A percentile compares a stretch with the other conserved stretches of the same genome.
These are phyloP conservation scores for Onygenales sp. DNA, from an alignment of 2,329 filamentous ascomycete species.

Conservation along the genomic window DNA sequence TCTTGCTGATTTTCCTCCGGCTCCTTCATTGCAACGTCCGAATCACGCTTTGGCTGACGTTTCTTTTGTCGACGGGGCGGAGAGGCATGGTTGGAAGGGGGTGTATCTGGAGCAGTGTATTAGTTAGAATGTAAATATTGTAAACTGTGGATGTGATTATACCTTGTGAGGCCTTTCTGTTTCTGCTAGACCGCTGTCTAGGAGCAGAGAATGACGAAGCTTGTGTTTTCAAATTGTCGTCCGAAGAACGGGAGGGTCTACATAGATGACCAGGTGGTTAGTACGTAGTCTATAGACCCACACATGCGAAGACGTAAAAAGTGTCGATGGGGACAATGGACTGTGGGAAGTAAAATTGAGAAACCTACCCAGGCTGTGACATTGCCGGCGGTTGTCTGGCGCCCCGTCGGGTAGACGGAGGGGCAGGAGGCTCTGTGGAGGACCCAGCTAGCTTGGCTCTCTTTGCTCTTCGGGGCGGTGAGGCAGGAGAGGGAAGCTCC, in stretches of 20 bases:
- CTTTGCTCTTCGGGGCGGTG: constrained; percentile 53
- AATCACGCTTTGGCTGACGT: constrained; percentile 44
- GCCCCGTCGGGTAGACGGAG: constrained; percentile 38
- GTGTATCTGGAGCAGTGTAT: constrained; percentile 18
- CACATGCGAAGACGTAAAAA: neutral
- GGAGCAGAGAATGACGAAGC: constrained; percentile 50
- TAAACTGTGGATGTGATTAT: neutral
- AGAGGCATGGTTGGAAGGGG: constrained; percentile 22
- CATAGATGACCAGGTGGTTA: constrained; percentile 14
- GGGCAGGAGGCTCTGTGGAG: constrained; percentile 28
- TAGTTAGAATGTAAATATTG: neutral
- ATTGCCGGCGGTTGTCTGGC: constrained; percentile 27
- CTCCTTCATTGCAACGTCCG: constrained; percentile 64
- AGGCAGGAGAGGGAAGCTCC: constrained; percentile 2
- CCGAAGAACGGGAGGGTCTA: constrained; percentile 55
- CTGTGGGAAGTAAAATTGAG: constrained; percentile 10
- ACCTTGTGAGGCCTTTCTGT: constrained; percentile 56
- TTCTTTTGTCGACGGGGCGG: constrained; percentile 43
- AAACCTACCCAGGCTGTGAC: constrained; percentile 33
- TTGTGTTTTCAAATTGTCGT: constrained; percentile 48
- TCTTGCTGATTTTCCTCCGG: constrained; percentile 47
- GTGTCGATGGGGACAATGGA: neutral
- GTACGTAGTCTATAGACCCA: constrained; percentile 6
- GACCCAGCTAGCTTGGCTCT: constrained; percentile 56
- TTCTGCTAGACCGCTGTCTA: constrained; percentile 63